Evolutionary conservation across 176 grass and related monocot genomes (phyloP).

Genomic region (Elymus sibiricus): DNA sequence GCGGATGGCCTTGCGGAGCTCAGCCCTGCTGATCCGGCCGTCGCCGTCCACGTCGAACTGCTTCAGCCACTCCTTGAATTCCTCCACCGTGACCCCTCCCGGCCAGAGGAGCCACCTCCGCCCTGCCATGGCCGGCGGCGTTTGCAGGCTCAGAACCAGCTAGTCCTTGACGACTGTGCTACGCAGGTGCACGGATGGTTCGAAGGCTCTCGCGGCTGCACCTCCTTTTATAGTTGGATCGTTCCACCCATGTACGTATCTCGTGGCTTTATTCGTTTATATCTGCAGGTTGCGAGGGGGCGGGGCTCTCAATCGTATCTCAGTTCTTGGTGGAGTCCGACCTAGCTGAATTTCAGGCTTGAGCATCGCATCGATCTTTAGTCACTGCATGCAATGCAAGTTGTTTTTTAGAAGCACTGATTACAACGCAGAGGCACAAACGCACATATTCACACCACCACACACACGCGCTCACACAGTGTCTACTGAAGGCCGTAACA

Average conservation of each 20-base stretch:
- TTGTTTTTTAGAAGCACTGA: no score
- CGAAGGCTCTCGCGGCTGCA: background rate
- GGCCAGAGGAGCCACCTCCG: conserved; percentile 6
- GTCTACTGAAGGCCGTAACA: no score
- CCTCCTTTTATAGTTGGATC: background rate
- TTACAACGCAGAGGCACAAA: no score
- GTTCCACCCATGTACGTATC: background rate
- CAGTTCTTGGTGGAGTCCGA: background rate
- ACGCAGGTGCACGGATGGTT: background rate
- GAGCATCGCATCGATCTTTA: background rate
- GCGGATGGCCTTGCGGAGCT: conserved; percentile 59
- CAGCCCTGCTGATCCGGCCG: conserved; percentile 48
- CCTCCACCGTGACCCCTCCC: conserved; percentile 29
- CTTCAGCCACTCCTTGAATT: conserved; percentile 70
- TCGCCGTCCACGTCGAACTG: conserved; percentile 56
- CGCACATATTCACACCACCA: no score
- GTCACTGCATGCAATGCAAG: background rate
- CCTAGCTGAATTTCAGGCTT: background rate
- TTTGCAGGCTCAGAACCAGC: no score
- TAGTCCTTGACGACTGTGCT: background rate
- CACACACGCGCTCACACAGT: no score
- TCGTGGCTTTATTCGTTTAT: background rate
- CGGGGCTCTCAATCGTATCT: background rate
- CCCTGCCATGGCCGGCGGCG: no score
- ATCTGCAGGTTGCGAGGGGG: background rate